Base-by-base conservation (phyloP, 2,329 filamentous ascomycete species). In the Alternaria burnsii region DNA sequence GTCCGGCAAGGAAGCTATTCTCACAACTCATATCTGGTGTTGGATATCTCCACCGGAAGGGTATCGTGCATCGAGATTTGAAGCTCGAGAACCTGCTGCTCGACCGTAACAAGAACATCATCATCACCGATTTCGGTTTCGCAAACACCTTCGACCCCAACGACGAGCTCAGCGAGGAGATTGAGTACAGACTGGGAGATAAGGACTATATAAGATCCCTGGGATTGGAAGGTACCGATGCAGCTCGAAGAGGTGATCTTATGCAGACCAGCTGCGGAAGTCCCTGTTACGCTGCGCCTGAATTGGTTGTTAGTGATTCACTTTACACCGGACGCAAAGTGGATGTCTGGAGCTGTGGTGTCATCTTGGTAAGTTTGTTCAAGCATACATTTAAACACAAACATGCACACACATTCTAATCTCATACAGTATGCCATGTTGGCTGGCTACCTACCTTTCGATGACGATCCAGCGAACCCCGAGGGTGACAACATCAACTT, bases 221-320 rank as follows among this genome's bases (percentile, higher is more conserved):
- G 82, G 91, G 92, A n/a, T 83, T 98, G 50, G 94, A 98, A 78
- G 90, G 92, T 71, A 78, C 87, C 12, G 91, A 91, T 67, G 93
- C 93, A 14, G 85, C 88, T 72, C 87, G 94, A 62, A 89, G 93
- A 72, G 95, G 95, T 38, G 95, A 99, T 81, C 82, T 99, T 74
- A 99, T 99, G 95, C 94, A 97, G 81, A 99, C 95, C 11, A 98
- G 95, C 78, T 99, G 95, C 78, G 95, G 95, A 66, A 98, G 94
- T 79, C 95, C 95, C 8, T 99, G 95, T 76, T 99, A 99, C 79
- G 95, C 95, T 50, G 95, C 95, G 14, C 95, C 95, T 5, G 95
- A 99, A 81, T 85, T 99, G 55, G 95, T 99, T 14, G 95, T 99
- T 63, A 98, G 93, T 77, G 95, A 99, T 79, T 97, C 94, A 16